phyloP scores from a whole-genome alignment of 176 grass and related monocot genomes.

The Alloteropsis semialata region DNA sequence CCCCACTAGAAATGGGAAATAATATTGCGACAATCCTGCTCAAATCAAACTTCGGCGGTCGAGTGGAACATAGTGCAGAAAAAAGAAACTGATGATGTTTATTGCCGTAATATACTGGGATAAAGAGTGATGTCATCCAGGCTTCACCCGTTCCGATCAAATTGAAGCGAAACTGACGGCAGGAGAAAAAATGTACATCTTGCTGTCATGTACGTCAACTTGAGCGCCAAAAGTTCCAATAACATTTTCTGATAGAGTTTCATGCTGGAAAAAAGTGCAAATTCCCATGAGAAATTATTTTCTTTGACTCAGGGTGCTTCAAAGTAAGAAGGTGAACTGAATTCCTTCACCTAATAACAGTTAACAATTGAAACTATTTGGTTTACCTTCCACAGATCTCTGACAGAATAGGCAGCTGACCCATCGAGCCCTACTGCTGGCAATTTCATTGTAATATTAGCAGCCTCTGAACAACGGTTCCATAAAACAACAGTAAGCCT shows the following conservation, averaged over 20 bases:
- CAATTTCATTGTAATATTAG: slow-evolving; percentile 58
- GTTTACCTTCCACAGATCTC: slow-evolving; percentile 75
- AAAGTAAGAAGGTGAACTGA: not conserved
- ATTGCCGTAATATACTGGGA: not conserved
- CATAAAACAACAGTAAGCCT: slow-evolving; percentile 64
- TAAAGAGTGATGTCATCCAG: not conserved
- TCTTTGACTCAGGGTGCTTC: not conserved
- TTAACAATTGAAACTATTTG: slow-evolving; percentile 1
- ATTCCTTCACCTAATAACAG: not conserved
- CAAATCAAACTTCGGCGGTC: not conserved
- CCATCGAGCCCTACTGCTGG: slow-evolving; percentile 57
- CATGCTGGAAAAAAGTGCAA: slow-evolving; percentile 55
- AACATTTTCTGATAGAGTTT: slow-evolving; percentile 44
- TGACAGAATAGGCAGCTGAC: slow-evolving; percentile 53
- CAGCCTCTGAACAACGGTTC: slow-evolving; percentile 72
- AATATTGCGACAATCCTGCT: not conserved
- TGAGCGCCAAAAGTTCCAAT: slow-evolving; percentile 49
- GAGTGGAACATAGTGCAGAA: not conserved
- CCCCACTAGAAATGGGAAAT: not conserved
- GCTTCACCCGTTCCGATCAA: slow-evolving; percentile 7
- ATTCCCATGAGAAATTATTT: not conserved
- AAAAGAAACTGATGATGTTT: not conserved
- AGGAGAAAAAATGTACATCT: slow-evolving; percentile 65
- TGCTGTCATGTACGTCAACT: slow-evolving; percentile 71
- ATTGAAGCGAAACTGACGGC: slow-evolving; percentile 20